These are phyloP conservation scores for Herpetomonas tarakana DNA, from an alignment of 208 protist genomes.

Conservation along the genomic window DNA sequence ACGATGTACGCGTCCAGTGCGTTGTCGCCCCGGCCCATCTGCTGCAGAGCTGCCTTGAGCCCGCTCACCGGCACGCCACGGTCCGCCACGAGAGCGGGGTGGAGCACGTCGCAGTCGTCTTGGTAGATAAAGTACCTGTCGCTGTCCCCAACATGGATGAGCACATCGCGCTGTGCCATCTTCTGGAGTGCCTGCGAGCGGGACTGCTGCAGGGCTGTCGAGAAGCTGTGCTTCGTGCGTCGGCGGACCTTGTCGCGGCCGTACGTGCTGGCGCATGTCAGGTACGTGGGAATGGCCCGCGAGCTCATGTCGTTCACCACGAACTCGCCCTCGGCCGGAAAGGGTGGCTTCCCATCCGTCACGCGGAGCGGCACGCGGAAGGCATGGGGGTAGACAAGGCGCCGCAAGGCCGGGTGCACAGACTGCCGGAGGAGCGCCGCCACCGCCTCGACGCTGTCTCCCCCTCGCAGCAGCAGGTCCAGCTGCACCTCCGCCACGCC, in stretches of 20 bases:
- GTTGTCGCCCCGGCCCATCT: constrained; percentile 42
- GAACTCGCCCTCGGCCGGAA: constrained; percentile 31
- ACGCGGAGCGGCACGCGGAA: constrained; percentile 60
- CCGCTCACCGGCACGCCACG: constrained; percentile 51
- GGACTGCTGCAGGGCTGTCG: constrained; percentile 36
- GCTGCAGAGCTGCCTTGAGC: constrained; percentile 43
- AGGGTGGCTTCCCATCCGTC: constrained; percentile 57
- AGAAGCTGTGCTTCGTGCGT: constrained; percentile 56
- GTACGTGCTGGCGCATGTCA: constrained; percentile 55
- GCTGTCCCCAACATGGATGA: constrained; percentile 59
- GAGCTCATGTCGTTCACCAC: constrained; percentile 22
- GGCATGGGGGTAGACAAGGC: constrained; percentile 78
- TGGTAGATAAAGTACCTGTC: constrained; percentile 85
- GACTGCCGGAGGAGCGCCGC: constrained; percentile 38
- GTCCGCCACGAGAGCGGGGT: constrained; percentile 61
- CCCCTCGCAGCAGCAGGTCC: constrained; percentile 43
- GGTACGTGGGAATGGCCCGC: constrained; percentile 26
- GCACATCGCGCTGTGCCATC: constrained; percentile 44
- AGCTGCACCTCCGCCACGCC: constrained; percentile 50
- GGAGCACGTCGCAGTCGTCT: constrained; percentile 64
- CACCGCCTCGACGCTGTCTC: constrained; percentile 35
- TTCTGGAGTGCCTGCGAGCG: constrained; percentile 55
- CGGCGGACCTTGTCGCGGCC: constrained; percentile 58
- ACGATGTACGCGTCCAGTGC: constrained; percentile 64
- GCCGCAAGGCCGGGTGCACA: constrained; percentile 69